Base-by-base conservation (phyloP, 768 basidiomycete genomes). In the Calocybe indica region DNA sequence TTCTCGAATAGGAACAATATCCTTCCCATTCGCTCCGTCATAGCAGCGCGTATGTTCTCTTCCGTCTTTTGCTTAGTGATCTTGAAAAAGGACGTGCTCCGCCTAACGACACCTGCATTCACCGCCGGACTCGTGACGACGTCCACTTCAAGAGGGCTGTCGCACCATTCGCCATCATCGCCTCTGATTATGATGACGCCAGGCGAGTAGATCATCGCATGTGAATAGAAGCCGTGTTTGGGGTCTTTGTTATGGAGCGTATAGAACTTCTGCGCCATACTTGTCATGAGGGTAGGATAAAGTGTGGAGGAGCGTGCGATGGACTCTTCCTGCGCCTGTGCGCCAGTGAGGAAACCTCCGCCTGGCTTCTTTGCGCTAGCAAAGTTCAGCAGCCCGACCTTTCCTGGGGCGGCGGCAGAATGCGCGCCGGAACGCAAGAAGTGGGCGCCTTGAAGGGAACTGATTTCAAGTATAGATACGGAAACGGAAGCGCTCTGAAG, bases 311-410 rank as follows among this genome's bases (percentile, higher is more conserved):
- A 78, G 37, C 88, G 80, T 8, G 88, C 86, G 55, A 91, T 76
- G 34, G 82, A 82, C 61, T 91, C 88, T 61, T 91, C 88, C 56
- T 91, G 88, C 1, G 88, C 88, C 49, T 81, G 78, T 0, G 85
- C 79, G 11, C 88, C 88, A 47, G 63, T 72, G 49, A 77, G 72
- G 63, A 91, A 89, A 5, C 88, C 88, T 3, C 88, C 87, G 1
- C 88, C 87, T 1, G 85, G 82, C 34, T 79, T 78, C 43, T 76
- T 83, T 3, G 88, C 86, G 1, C 83, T 85, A 1, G 87, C 87
- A 56, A 89, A 89, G 59, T 83, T 89, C 29, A 90, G 76, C 11
- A 89, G 64, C 13, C 85, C 85, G 8, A 87, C 67, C 46, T 71
- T 65, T 9, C 54, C 45, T 22, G 22, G 22, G 22, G 22, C 22